Evolutionary conservation across 108 stramenopile genomes (phyloP).

Genomic region (Skeletonema menzelii): DNA sequence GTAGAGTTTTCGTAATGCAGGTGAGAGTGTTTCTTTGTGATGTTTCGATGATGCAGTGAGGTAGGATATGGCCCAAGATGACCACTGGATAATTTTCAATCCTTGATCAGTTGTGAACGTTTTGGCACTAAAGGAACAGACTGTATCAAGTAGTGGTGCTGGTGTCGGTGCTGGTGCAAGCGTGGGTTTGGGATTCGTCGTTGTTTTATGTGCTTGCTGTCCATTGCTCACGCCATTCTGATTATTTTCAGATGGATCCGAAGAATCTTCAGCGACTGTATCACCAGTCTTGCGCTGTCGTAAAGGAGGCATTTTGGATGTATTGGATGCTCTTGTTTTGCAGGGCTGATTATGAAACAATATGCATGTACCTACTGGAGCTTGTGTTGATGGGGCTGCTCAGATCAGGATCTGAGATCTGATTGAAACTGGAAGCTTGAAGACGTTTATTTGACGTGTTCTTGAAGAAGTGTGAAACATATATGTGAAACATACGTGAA

Average conservation of each 20-base stretch:
- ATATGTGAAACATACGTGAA: no score
- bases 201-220: not conserved
- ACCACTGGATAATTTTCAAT: slow-evolving; percentile 73
- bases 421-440: no score
- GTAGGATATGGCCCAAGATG: slow-evolving; percentile 60
- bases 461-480: no score
- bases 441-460: no score
- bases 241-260: not conserved
- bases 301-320: not conserved
- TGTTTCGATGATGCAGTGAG: slow-evolving; percentile 22
- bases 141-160: slow-evolving; percentile 22
- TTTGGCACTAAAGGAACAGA: slow-evolving; percentile 22
- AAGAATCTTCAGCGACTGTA: not conserved
- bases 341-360: no score
- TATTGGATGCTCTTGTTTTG: not conserved
- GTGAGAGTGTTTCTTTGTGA: slow-evolving; percentile 24
- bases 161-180: slow-evolving; percentile 11
- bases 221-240: not conserved
- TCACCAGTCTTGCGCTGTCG: not conserved
- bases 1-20: slow-evolving; percentile 48
- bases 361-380: no score
- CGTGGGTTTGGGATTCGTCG: not conserved
- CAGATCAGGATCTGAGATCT: no score
- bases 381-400: no score
- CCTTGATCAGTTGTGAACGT: slow-evolving; percentile 59